These are phyloP conservation scores for Diaporthe batatas DNA, from an alignment of 2,329 filamentous ascomycete genomes.

Conservation along the genomic window DNA sequence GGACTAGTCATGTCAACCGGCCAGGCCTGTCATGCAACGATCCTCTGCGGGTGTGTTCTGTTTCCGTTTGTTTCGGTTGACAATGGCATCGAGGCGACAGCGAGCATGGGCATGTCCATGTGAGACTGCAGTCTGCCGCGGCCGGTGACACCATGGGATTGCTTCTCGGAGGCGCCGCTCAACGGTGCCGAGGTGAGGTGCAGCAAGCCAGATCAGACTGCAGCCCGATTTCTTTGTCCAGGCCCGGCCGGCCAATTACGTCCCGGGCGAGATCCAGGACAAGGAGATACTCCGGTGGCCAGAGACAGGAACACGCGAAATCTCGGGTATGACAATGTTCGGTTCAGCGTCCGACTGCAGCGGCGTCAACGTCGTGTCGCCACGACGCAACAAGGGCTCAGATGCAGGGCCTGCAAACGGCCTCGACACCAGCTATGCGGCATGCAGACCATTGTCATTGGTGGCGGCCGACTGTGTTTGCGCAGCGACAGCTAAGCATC, in stretches of 20 bases:
- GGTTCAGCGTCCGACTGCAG: conserved; percentile 42
- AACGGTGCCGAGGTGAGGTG: conserved; percentile 26
- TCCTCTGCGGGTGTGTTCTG: conserved; percentile 36
- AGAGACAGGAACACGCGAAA: conserved; percentile 44
- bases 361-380: conserved; percentile 46
- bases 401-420: conserved; percentile 43
- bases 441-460: conserved; percentile 37
- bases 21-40: conserved; percentile 35
- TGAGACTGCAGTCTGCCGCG: conserved; percentile 39
- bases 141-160: conserved; percentile 29
- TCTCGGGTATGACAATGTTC: conserved; percentile 47
- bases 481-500: conserved; percentile 1
- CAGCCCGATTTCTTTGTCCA: conserved; percentile 41
- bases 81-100: conserved; percentile 21
- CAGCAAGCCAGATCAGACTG: conserved; percentile 30
- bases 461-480: conserved; percentile 1
- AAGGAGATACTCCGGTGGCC: conserved; percentile 26
- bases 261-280: not conserved
- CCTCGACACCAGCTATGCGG: conserved; percentile 37
- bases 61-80: conserved; percentile 37
- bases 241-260: conserved; percentile 15
- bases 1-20: conserved; percentile 34
- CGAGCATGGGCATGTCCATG: conserved; percentile 38
- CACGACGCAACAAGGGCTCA: conserved; percentile 26
- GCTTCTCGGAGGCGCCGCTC: conserved; percentile 25